Evolutionary conservation across 257 asterid species (phyloP), one percentile per base, ranked within the genome.

Genomic region (Solanum sejunctum): DNA sequence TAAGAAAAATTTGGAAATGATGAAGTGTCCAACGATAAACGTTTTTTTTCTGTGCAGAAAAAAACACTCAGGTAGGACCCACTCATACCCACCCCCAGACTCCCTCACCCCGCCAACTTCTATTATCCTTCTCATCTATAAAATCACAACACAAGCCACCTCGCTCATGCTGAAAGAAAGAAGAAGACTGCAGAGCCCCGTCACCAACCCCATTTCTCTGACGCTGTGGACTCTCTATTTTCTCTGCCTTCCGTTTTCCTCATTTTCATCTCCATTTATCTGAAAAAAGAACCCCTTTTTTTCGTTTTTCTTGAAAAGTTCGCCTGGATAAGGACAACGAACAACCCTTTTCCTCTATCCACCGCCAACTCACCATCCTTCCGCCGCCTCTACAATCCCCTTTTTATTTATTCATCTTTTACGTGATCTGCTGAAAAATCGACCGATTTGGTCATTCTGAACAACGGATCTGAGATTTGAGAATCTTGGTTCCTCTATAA

Each of bases 121-220:
- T 77, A 28, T 72, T 49, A 82, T 69, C n/a, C 51, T 18, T 83
- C 83, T 28, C 83, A 78, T 91, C 93, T 94, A 94, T 94, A 94
- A 92, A 92, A 87, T 57, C 79, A 75, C 84, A 91, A 82, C 83
- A 88, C 73, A 82, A 83, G 84, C 54, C 51, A 43, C 55, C 70
- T 55, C 83, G 86, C 55, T 54, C 57, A 21, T 26, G 23, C 60
- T 88, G 12, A 67, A 43, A 60, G 15, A 67, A 28, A 12, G 23
- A 52, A 41, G 36, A 49, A 83, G 85, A 47, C n/a, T 23, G 23
- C 43, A 60, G 36, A 82, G 47, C 63, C 10, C 17, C 26, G 63
- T 36, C 69, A 21, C 49, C 28, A 9, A 32, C 72, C 16, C 8
- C 52, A 45, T 67, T 12, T 15, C 12, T 32, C 1, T 69, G 51